Evolutionary conservation across 2,329 filamentous ascomycete genomes (phyloP).

Genomic region (Lasiodiplodia sp.): DNA sequence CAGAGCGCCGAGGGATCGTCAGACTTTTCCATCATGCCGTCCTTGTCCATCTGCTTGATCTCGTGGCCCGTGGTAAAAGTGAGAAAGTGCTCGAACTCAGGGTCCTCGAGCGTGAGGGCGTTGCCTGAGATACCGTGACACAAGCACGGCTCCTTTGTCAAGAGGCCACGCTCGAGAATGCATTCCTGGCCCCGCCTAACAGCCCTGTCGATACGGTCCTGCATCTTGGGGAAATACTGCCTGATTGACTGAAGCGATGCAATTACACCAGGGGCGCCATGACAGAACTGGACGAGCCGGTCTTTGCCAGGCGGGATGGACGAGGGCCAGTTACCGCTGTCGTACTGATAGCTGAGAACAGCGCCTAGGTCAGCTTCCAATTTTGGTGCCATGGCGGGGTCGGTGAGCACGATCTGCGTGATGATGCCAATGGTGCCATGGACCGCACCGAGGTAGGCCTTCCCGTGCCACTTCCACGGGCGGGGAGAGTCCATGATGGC

Average conservation of each 20-base stretch:
- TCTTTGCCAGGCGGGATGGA: slow-evolving; percentile 58
- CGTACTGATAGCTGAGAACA: slow-evolving; percentile 66
- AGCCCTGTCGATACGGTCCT: slow-evolving; percentile 60
- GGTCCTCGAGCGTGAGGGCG: slow-evolving; percentile 62
- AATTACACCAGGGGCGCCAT: slow-evolving; percentile 70
- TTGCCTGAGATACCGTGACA: slow-evolving; percentile 73
- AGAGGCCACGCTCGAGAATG: slow-evolving; percentile 63
- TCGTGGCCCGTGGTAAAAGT: slow-evolving; percentile 64
- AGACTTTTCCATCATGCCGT: slow-evolving; percentile 60
- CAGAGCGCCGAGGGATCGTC: slow-evolving; percentile 59
- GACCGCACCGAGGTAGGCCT: slow-evolving; percentile 69
- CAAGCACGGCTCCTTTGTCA: slow-evolving; percentile 70
- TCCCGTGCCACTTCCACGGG: slow-evolving; percentile 71
- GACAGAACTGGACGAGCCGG: slow-evolving; percentile 69
- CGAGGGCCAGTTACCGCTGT: slow-evolving; percentile 70
- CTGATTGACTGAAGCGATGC: slow-evolving; percentile 64
- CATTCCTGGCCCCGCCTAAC: slow-evolving; percentile 61
- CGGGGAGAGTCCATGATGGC: slow-evolving; percentile 63
- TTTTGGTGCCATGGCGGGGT: slow-evolving; percentile 60
- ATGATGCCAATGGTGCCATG: slow-evolving; percentile 75
- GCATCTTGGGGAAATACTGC: slow-evolving; percentile 63
- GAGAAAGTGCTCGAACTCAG: slow-evolving; percentile 64
- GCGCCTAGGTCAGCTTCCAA: slow-evolving; percentile 62
- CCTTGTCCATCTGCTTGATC: slow-evolving; percentile 61
- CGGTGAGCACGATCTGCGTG: slow-evolving; percentile 70